Evolutionary conservation across 345 rosid species (phyloP).

Genomic region (Chamaenerion angustifolium): DNA sequence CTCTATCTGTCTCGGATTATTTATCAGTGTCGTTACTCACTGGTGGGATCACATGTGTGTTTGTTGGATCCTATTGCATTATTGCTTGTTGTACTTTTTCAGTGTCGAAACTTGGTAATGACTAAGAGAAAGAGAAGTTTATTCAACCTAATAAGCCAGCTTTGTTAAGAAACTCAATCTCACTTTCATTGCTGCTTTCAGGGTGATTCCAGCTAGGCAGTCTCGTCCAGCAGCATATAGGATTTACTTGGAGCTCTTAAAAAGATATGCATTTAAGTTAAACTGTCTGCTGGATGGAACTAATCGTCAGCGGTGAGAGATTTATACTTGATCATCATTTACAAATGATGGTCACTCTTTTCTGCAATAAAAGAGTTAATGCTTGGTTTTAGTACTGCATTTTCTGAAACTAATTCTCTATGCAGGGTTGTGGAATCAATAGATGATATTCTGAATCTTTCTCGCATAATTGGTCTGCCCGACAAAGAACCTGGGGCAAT

Average conservation of each 20-base stretch:
- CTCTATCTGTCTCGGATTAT: no score
- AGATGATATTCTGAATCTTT: constrained; percentile 58
- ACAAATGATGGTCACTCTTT: not conserved
- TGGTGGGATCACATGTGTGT: no score
- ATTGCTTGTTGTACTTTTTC: no score
- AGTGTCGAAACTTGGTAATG: no score
- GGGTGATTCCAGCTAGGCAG: constrained; percentile 53
- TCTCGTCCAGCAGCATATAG: constrained; percentile 62
- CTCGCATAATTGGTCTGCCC: constrained; percentile 43
- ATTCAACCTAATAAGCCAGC: not conserved
- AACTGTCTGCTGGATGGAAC: constrained; percentile 37
- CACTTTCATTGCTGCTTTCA: constrained; percentile 13
- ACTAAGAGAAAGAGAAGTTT: no score
- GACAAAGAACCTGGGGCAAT: constrained; percentile 50
- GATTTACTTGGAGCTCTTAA: constrained; percentile 74
- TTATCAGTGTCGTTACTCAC: no score
- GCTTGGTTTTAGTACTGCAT: not conserved
- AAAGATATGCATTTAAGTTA: constrained; percentile 45
- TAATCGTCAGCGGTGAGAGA: constrained; percentile 48
- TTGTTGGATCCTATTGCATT: no score
- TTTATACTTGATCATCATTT: not conserved
- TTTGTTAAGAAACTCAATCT: not conserved
- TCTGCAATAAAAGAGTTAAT: not conserved
- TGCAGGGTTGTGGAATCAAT: constrained; percentile 69
- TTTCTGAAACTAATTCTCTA: not conserved